Base-by-base conservation (phyloP, 305 asterid genomes). In the Fraxinus greggii region DNA sequence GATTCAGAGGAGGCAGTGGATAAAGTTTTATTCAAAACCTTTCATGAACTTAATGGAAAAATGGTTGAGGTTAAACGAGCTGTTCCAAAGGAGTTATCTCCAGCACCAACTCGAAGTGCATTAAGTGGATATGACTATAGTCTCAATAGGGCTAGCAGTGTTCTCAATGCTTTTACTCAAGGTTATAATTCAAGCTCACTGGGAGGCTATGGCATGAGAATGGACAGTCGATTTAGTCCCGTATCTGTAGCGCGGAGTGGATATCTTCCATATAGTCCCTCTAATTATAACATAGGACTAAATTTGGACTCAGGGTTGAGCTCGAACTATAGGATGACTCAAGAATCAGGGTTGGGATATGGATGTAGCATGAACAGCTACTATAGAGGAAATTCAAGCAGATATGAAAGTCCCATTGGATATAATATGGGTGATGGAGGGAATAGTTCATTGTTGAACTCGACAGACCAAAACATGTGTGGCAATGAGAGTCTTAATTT, bases 21-120 rank as follows among this genome's bases (percentile, higher is more conserved):
- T 67, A 90, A 85, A 86, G 97, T 92, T 73, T 83, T 94, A 35
- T 84, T 78, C 80, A 92, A 92, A 87, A 92, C 91, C 45, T 93
- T 93, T 83, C 98, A 94, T 33, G 97, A 94, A 82, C 97, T 94
- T 32, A 91, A 93, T 29, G 97, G 97, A 6, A 94, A 94, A 86
- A 93, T 89, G 97, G 98, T 94, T 5, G 97, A 94, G 89, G 98
- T 94, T 31, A 93, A 94, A 69, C 90, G 94, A 19, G 98, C 98
- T 3, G 95, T 94, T 82, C 97, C 98, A 2, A 94, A 92, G 82
- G 98, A 94, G 90, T 85, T 90, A 72, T 91, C 97, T 59, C 96
- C 93, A 0, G 95, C 92, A 24, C 91, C 95, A 23, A 84, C 90
- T 13, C 88, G 94, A 63, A 94, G 87, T 83, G 95, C 84, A 23